Evolutionary conservation across 208 protist species (phyloP).

Genomic region (Leishmania turanica): DNA sequence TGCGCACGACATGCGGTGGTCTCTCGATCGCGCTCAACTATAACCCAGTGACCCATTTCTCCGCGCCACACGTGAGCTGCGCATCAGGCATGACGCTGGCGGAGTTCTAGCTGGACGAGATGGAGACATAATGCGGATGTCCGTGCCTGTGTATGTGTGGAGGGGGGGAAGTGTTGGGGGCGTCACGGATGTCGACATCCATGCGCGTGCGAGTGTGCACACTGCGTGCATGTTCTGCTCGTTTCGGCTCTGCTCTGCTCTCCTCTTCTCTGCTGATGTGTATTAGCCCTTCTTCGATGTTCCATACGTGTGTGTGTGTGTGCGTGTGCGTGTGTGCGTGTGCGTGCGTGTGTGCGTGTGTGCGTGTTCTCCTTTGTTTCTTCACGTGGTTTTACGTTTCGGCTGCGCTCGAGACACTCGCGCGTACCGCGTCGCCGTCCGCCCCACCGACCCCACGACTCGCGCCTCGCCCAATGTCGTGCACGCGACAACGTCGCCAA

Average conservation of each 20-base stretch:
- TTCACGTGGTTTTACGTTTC: not conserved
- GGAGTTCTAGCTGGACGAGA: slow-evolving; percentile 6
- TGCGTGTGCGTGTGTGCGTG: not conserved
- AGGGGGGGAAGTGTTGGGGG: not conserved
- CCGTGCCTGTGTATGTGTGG: not conserved
- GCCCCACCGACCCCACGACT: not conserved
- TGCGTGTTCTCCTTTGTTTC: not conserved
- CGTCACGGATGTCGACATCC: not conserved
- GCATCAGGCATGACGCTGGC: slow-evolving; percentile 23
- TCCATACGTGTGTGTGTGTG: not conserved
- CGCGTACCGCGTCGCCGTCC: not conserved
- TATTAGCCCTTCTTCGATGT: not conserved
- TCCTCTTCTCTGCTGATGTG: too few relatives aligned
- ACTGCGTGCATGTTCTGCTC: too few relatives aligned
- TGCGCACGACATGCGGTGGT: slow-evolving; percentile 32
- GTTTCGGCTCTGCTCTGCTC: not conserved
- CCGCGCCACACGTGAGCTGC: slow-evolving; percentile 28
- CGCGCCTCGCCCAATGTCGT: too few relatives aligned
- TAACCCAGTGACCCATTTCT: slow-evolving; percentile 50
- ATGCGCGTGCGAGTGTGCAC: not conserved
- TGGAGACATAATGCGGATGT: not conserved
- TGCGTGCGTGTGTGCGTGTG: not conserved
- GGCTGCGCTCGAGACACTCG: not conserved
- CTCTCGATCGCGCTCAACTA: slow-evolving; percentile 36
- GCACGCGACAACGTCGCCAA: not conserved